Base-by-base conservation (phyloP, 805 yeast species). In the Brettanomyces naardenensis region DNA sequence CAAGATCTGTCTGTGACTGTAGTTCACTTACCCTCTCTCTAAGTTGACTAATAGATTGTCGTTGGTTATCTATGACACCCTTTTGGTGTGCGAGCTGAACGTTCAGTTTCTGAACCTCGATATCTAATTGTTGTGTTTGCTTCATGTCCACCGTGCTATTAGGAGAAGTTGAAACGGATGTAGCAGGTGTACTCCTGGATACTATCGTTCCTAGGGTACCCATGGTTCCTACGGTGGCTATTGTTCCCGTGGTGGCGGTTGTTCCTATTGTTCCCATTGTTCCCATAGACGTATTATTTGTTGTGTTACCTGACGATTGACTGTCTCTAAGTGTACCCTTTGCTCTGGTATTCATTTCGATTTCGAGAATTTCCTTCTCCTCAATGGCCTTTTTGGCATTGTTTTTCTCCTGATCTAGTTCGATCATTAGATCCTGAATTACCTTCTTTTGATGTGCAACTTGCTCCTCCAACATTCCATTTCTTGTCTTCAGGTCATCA, bases 401-500 rank as follows among this genome's bases (percentile, higher is more conserved):
- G 6, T 36, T 28, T 14, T 22, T 28, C 19, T 42, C 26, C 5
- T 28, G 36, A 11, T 41, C 33, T 3, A 21, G 11, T 7, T 34
- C 29, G 3, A 31, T 37, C 14, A 29, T 22, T 4, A 39, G 6
- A 10, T 30, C 35, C n/a, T 32, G 19, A 11, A 27, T 33, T 20
- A 43, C 6, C 5, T 32, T 27, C 3, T 43, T 39, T 11, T 44
- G 46, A 7, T 47, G 41, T 6, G 23, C 13, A 27, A 34, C 37
- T 18, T 34, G 37, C 22, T 34, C 37, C 13, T 18, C 18, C 14
- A 34, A 14, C 31, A 53, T 42, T 4, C 36, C 35, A 31, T 55
- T 54, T 27, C 41, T 40, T 10, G 43, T 25, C 22, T 36, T 46
- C 15, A 55, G 36, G 13, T 54, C 57, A 7, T 49, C 59, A 4